Conservation (phyloP, 2,329 filamentous ascomycete genomes). For the Whalleya microplaca region DNA sequence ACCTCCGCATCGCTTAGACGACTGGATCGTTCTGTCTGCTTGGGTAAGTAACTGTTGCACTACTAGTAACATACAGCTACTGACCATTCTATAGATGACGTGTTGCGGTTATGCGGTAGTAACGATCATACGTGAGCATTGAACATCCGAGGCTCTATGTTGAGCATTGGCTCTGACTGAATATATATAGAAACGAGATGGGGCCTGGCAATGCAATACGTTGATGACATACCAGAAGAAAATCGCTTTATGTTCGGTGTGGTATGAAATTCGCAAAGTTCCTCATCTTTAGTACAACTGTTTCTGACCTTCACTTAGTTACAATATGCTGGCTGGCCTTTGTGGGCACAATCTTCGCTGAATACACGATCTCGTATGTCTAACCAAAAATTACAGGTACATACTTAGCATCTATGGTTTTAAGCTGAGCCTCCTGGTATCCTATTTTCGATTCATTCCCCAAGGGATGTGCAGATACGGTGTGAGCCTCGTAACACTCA, state of each 20-base stretch:
- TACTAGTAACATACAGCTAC: neutral
- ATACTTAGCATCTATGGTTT: conserved; percentile 18
- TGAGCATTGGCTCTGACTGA: neutral
- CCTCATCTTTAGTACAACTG: neutral
- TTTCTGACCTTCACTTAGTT: conserved; percentile 12
- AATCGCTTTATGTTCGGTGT: conserved; percentile 10
- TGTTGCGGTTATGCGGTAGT: conserved; percentile 8
- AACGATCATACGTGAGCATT: conserved; percentile 7
- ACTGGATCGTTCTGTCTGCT: conserved; percentile 18
- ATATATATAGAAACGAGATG: conserved; percentile 16
- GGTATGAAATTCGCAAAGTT: conserved; percentile 4
- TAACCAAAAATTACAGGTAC: conserved; percentile 4
- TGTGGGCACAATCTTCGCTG: conserved; percentile 5
- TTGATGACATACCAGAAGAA: conserved; percentile 9
- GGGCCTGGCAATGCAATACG: conserved; percentile 12
- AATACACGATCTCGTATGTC: neutral
- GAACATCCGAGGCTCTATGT: neutral
- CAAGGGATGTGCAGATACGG: conserved; percentile 14
- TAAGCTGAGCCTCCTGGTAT: conserved; percentile 14
- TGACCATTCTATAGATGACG: conserved; percentile 5
- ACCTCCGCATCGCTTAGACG: conserved; percentile 7
- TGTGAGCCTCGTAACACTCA: conserved; percentile 4
- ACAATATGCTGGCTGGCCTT: conserved; percentile 12
- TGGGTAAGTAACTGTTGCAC: conserved; percentile 5
- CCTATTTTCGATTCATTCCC: conserved; percentile 15